Conservation (phyloP, 1,139 yeast genomes). For the Saccharomyces pastorianus region DNA sequence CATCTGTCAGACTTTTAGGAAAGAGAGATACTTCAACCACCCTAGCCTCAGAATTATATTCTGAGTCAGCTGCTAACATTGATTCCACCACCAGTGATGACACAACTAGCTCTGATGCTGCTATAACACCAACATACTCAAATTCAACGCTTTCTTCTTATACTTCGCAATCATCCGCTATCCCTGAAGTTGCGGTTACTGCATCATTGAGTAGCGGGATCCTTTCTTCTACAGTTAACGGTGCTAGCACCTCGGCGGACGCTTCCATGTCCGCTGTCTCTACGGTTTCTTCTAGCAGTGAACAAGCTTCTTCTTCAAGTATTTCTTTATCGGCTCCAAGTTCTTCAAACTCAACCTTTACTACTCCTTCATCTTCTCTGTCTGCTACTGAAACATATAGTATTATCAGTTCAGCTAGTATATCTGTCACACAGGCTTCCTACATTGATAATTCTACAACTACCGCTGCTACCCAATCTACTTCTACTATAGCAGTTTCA, state of each 20-base stretch:
- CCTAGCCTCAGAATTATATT: not conserved
- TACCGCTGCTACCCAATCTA: not conserved
- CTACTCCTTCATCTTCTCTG: constrained; percentile 1
- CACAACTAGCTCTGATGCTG: not conserved
- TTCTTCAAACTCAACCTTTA: constrained; percentile 4
- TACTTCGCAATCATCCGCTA: not conserved
- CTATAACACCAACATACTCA: not conserved
- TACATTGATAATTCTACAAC: not conserved
- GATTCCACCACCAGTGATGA: not conserved
- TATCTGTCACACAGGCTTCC: not conserved
- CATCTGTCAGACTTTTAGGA: not conserved
- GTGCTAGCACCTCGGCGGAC: not conserved
- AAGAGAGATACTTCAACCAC: constrained; percentile 2
- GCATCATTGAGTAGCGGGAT: not conserved
- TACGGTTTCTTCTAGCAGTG: not conserved
- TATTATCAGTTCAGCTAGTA: not conserved
- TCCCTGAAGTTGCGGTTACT: not conserved
- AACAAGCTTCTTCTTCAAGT: not conserved
- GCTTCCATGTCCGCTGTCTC: not conserved
- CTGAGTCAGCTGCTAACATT: not conserved
- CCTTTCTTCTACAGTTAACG: not conserved
- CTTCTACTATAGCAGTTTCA: not conserved
- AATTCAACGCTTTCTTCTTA: not conserved
- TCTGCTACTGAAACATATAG: not conserved
- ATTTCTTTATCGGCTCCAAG: constrained; percentile 2